Conservation (phyloP, 345 rosid species). For the Anastatica hierochuntica region DNA sequence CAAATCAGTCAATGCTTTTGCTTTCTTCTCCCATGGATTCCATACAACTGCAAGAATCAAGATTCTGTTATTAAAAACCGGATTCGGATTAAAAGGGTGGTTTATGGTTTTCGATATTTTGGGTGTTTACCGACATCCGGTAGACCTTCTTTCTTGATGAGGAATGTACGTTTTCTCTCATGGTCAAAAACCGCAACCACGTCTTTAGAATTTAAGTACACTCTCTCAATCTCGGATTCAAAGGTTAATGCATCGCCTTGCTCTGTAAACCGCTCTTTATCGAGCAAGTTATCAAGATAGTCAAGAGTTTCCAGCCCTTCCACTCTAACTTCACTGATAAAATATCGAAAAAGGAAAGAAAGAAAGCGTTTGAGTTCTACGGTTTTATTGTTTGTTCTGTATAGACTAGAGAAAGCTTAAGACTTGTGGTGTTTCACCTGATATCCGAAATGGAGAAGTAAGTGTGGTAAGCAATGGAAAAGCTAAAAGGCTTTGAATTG, state of each 20-base stretch:
- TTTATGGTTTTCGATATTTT: background rate
- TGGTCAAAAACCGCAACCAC: conserved; percentile 71
- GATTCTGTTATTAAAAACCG: background rate
- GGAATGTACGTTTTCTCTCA: conserved; percentile 63
- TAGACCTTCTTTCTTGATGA: conserved; percentile 67
- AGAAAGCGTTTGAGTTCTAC: background rate
- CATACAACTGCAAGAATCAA: conserved; percentile 55
- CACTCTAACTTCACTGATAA: conserved; percentile 75
- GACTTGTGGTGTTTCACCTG: conserved; percentile 48
- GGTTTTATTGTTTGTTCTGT: background rate
- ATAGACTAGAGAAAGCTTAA: background rate
- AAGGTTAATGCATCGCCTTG: conserved; percentile 87
- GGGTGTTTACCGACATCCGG: conserved; percentile 71
- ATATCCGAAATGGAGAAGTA: conserved; percentile 84
- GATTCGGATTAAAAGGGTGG: background rate
- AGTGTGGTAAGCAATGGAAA: conserved; percentile 77
- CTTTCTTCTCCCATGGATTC: conserved; percentile 99
- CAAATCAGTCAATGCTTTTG: conserved; percentile 57
- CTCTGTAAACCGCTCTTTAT: conserved; percentile 79
- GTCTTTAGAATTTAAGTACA: conserved; percentile 57
- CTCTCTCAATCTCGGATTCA: conserved; percentile 90
- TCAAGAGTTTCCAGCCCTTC: conserved; percentile 95
- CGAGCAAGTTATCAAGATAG: conserved; percentile 69
- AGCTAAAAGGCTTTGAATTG: conserved; percentile 72
- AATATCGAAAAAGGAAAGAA: background rate